These are phyloP conservation scores for Psilocybe cyanescens DNA, from an alignment of 768 basidiomycete species.

Conservation along the genomic window DNA sequence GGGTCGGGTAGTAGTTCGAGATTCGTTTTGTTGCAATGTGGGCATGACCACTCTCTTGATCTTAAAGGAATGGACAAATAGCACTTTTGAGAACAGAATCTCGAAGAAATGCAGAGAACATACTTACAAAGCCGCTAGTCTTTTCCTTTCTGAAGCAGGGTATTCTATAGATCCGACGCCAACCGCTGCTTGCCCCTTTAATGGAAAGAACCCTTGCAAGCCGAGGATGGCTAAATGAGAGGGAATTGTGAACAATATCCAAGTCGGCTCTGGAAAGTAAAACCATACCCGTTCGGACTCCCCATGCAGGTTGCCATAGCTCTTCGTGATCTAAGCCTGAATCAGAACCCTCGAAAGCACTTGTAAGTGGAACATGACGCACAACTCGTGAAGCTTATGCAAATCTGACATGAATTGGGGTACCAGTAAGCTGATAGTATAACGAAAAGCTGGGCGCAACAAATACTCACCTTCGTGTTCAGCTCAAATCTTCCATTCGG, in stretches of 20 bases:
- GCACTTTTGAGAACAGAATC: background rate
- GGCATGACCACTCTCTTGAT: constrained; percentile 82
- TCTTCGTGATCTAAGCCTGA: constrained; percentile 82
- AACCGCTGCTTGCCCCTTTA: constrained; percentile 85
- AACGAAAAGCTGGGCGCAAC: background rate
- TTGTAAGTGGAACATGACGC: constrained; percentile 24
- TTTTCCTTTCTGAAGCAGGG: constrained; percentile 73
- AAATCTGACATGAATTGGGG: constrained; percentile 59
- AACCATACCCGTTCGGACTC: constrained; percentile 83
- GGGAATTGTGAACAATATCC: constrained; percentile 7
- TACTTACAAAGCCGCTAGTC: constrained; percentile 75
- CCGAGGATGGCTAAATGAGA: constrained; percentile 75
- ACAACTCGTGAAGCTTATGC: constrained; percentile 94
- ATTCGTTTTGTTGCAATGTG: constrained; percentile 72
- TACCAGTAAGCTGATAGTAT: background rate
- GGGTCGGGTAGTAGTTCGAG: constrained; percentile 75
- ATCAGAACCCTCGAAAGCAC: constrained; percentile 6
- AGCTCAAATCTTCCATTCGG: constrained; percentile 97
- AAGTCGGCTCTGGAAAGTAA: background rate
- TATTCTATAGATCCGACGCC: constrained; percentile 90
- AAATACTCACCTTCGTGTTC: constrained; percentile 80
- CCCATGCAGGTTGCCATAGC: constrained; percentile 98
- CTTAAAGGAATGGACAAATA: constrained; percentile 37
- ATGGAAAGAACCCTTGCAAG: constrained; percentile 86
- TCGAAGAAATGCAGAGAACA: background rate